Evolutionary conservation across 176 grass and related monocot species (phyloP).

Genomic region (Hsuehochloa calcarea): DNA sequence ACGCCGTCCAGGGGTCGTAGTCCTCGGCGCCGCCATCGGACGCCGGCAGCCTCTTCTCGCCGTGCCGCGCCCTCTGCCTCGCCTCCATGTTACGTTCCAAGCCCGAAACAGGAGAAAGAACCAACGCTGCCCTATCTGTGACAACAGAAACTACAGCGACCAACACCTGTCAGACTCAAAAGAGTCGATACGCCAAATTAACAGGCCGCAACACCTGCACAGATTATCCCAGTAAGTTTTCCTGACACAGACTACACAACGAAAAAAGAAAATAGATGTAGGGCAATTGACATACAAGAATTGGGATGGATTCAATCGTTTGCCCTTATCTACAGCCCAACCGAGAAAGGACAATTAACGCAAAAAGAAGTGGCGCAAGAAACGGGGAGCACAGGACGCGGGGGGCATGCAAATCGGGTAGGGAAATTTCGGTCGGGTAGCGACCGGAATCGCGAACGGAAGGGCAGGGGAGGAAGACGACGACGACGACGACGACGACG

Average conservation of each 20-base stretch:
- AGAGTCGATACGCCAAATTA: slow-evolving; percentile 11
- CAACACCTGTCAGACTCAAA: not conserved
- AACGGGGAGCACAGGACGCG: not conserved
- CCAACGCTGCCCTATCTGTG: not conserved
- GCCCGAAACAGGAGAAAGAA: not conserved
- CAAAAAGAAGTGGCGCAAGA: not conserved
- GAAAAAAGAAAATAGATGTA: no score
- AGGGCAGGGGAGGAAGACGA: not conserved
- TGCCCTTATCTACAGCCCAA: not conserved
- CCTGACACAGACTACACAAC: not conserved
- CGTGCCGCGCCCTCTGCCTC: slow-evolving; percentile 36
- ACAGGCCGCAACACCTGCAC: not conserved
- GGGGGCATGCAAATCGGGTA: not conserved
- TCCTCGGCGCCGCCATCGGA: slow-evolving; percentile 25
- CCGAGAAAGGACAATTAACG: not conserved
- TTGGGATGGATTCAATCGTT: not conserved
- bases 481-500: not conserved
- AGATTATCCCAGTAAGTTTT: not conserved
- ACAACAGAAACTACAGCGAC: not conserved
- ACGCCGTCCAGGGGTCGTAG: slow-evolving; percentile 99
- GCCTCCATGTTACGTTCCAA: slow-evolving; percentile 23
- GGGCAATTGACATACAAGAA: not conserved
- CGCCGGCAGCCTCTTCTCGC: slow-evolving; percentile 4
- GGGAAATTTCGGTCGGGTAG: not conserved
- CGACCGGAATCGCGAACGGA: not conserved